Conservation (phyloP, 140 eudicot species). For the Flaveria floridana region DNA sequence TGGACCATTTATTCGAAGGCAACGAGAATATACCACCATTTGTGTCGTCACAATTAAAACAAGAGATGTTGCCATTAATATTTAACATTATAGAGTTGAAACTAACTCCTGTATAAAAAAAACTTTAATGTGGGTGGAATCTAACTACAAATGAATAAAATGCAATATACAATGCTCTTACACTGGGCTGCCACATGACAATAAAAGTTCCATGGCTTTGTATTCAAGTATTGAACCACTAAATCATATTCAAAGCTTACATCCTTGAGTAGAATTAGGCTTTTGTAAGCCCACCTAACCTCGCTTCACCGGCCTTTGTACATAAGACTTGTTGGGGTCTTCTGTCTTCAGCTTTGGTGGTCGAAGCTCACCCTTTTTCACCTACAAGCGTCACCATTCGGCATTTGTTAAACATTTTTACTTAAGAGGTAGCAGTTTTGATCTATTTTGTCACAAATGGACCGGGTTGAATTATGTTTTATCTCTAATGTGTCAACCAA, state of each 20-base stretch:
- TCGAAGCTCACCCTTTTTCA: constrained; percentile 87
- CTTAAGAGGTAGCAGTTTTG: neutral
- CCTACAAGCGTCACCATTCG: constrained; percentile 41
- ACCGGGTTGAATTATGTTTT: neutral
- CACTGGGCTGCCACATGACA: constrained; percentile 25
- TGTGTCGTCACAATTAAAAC: neutral
- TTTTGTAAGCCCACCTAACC: constrained; percentile 34
- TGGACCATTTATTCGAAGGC: no score
- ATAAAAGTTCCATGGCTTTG: constrained; percentile 31
- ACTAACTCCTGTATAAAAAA: constrained; percentile 6
- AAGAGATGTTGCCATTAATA: neutral
- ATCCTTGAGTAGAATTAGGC: constrained; percentile 6
- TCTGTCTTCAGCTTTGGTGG: constrained; percentile 98
- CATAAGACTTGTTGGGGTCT: constrained; percentile 96
- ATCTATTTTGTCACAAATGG: neutral
- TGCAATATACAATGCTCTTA: constrained; percentile 40
- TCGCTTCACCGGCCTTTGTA: constrained; percentile 96
- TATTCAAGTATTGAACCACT: constrained; percentile 18
- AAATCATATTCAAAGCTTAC: constrained; percentile 25
- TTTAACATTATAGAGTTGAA: constrained; percentile 16
- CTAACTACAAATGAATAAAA: constrained; percentile 21
- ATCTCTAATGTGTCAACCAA: neutral
- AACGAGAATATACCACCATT: neutral
- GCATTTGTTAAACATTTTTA: neutral
- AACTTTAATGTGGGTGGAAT: constrained; percentile 3